Percentiles rank a stretch among this genome's conserved stretches.
Conservation (phyloP, 768 basidiomycete genomes). For the Ramaria sp. region DNA sequence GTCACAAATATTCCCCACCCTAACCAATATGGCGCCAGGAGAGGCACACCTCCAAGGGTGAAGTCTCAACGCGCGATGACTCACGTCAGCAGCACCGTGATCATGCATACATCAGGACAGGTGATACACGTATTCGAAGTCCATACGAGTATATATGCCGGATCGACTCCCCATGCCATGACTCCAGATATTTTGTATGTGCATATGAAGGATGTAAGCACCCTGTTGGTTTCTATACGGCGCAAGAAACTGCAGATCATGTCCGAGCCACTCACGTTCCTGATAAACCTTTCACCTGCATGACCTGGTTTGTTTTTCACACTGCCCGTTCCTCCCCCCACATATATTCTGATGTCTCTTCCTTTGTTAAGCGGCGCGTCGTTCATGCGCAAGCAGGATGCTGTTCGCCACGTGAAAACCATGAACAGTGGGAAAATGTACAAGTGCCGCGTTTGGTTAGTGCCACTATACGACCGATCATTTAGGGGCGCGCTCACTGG, state of each 20-base stretch:
- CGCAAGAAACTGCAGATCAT: not conserved
- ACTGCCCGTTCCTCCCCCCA: not conserved
- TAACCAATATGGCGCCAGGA: no score
- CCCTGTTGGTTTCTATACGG: not conserved
- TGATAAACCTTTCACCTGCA: not conserved
- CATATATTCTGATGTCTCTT: not conserved
- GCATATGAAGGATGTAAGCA: not conserved
- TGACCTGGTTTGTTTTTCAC: not conserved
- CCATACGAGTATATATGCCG: not conserved
- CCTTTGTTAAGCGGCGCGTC: not conserved
- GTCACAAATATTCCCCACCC: no score
- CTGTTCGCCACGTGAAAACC: constrained; percentile 2
- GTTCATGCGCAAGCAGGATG: constrained; percentile 4
- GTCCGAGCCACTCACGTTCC: not conserved
- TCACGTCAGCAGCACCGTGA: no score
- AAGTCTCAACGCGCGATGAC: no score
- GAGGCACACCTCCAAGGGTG: no score
- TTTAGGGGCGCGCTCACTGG: not conserved
- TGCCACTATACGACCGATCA: not conserved
- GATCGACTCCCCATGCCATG: not conserved
- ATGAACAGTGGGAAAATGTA: constrained; percentile 4
- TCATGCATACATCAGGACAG: not conserved
- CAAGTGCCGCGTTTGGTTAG: constrained; percentile 4
- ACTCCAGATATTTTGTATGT: not conserved
- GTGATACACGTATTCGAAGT: not conserved